phyloP scores from a whole-genome alignment of 164 flowering plant genomes.

The Aristolochia fimbriata region DNA sequence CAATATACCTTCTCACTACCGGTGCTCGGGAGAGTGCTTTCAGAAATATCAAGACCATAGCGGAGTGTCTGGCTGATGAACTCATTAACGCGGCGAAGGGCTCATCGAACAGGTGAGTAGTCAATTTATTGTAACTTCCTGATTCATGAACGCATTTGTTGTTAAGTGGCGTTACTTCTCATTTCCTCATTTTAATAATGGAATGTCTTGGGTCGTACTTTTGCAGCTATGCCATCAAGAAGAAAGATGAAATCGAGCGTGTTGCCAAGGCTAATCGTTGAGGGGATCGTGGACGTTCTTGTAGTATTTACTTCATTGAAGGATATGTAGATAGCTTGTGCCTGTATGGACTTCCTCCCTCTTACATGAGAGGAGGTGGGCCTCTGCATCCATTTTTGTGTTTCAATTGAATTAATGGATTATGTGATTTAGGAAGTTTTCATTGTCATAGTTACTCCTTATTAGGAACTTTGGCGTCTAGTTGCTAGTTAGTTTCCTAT shows the following conservation, averaged over 20 bases:
- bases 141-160: too few species aligned
- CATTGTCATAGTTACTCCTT: too few species aligned
- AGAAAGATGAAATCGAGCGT: constrained; percentile 25
- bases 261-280: constrained; percentile 27
- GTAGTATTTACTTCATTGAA: not conserved
- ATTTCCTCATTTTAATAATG: too few species aligned
- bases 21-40: constrained; percentile 29
- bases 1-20: constrained; percentile 21
- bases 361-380: too few species aligned
- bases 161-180: not conserved
- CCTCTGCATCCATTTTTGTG: too few species aligned
- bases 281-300: not conserved
- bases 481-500: too few species aligned
- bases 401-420: too few species aligned
- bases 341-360: too few species aligned
- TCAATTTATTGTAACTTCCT: too few species aligned
- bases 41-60: constrained; percentile 25
- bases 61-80: constrained; percentile 27
- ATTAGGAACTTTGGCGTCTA: too few species aligned
- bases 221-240: constrained; percentile 24
- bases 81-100: constrained; percentile 28
- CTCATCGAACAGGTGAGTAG: constrained; percentile 19
- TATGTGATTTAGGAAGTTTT: too few species aligned
- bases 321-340: too few species aligned
- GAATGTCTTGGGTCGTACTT: not conserved